Evolutionary conservation across 2,329 filamentous ascomycete genomes (phyloP).

Genomic region (Byssoonygena ceratinophila): DNA sequence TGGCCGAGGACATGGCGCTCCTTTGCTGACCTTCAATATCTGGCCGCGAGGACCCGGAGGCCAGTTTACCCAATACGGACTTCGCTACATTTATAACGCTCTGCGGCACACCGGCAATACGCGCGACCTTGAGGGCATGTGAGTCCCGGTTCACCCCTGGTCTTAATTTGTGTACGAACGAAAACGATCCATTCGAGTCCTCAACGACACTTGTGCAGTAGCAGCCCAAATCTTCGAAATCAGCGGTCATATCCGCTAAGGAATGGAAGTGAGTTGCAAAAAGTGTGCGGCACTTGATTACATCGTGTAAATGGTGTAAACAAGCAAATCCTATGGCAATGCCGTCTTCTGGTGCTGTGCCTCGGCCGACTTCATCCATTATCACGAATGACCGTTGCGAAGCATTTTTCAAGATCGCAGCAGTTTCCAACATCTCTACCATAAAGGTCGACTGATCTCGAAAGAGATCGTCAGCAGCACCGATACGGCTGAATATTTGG

Average conservation of each 20-base stretch:
- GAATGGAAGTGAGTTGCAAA: constrained; percentile 94
- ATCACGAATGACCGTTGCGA: constrained; percentile 82
- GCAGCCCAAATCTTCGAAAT: constrained; percentile 51
- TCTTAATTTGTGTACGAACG: constrained; percentile 73
- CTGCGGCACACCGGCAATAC: constrained; percentile 69
- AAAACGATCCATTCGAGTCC: constrained; percentile 57
- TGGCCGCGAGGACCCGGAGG: neutral
- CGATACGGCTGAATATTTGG: constrained; percentile 85
- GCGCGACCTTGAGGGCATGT: constrained; percentile 91
- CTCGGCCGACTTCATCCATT: constrained; percentile 95
- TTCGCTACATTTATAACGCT: constrained; percentile 58
- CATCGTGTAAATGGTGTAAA: constrained; percentile 67
- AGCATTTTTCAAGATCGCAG: constrained; percentile 74
- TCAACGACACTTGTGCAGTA: constrained; percentile 89
- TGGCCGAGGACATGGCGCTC: neutral
- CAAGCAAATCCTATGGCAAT: constrained; percentile 82
- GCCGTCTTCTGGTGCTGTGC: constrained; percentile 88
- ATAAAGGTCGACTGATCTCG: constrained; percentile 95
- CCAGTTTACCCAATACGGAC: constrained; percentile 41
- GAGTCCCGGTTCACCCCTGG: constrained; percentile 75
- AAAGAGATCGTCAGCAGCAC: constrained; percentile 91
- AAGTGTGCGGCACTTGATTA: constrained; percentile 67
- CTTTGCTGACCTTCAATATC: neutral
- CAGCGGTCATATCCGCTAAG: constrained; percentile 63
- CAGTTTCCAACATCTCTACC: constrained; percentile 98